phyloP scores from a whole-genome alignment of 495 filamentous ascomycete genomes.

The Neurospora cerealis region DNA sequence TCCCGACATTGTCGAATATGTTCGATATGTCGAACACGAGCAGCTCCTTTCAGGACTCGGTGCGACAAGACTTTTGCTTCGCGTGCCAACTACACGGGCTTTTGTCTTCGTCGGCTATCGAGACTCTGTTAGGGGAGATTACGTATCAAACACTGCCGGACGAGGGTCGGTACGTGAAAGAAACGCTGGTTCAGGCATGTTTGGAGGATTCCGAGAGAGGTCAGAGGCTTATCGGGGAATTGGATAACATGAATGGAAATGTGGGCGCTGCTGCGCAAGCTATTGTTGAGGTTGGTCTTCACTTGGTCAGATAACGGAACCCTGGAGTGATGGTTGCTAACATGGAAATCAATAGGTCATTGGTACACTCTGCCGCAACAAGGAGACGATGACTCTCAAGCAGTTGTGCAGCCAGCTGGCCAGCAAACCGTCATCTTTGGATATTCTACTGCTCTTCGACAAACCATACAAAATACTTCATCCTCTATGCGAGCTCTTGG shows the following conservation, averaged over 20 bases:
- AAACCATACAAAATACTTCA: constrained; percentile 64
- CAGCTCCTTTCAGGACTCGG: constrained; percentile 66
- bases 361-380: constrained; percentile 62
- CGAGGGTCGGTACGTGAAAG: constrained; percentile 64
- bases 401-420: constrained; percentile 71
- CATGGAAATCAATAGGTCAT: constrained; percentile 48
- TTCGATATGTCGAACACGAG: constrained; percentile 63
- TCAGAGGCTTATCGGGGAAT: constrained; percentile 62
- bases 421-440: constrained; percentile 65
- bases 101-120: constrained; percentile 67
- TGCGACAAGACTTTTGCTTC: constrained; percentile 86
- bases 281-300: constrained; percentile 56
- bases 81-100: constrained; percentile 80
- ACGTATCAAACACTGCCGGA: constrained; percentile 73
- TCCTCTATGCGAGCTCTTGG: constrained; percentile 74
- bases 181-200: constrained; percentile 65
- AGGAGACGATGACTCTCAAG: constrained; percentile 87
- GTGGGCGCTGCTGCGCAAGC: constrained; percentile 79
- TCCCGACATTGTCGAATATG: constrained; percentile 70
- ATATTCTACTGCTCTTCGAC: constrained; percentile 81
- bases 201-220: constrained; percentile 58
- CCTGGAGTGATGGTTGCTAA: background rate
- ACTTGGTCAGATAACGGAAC: background rate
- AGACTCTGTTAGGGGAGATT: constrained; percentile 72
- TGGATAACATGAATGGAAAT: constrained; percentile 93